A percentile compares a stretch with the other conserved stretches of the same genome.
phyloP scores from a whole-genome alignment of 169 alveolate genomes.

The Plasmodium reichenowi region DNA sequence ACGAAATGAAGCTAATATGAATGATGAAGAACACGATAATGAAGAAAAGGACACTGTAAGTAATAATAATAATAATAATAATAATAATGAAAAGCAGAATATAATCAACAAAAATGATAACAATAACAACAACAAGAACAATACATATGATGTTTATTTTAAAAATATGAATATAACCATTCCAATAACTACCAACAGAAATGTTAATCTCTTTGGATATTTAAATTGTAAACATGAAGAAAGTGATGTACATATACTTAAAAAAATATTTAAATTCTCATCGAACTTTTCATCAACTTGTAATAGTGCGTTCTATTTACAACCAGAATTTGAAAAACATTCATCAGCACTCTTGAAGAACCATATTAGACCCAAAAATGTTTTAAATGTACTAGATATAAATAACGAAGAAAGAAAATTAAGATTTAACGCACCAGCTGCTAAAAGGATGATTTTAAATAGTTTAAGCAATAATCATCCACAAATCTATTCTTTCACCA shows the following conservation, averaged over 20 bases:
- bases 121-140: background rate
- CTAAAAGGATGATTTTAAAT: constrained; percentile 66
- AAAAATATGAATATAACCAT: constrained; percentile 56
- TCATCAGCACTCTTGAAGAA: constrained; percentile 49
- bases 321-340: constrained; percentile 75
- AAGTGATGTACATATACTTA: constrained; percentile 59
- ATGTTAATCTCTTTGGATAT: constrained; percentile 54
- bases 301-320: constrained; percentile 67
- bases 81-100: background rate
- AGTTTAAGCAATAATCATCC: constrained; percentile 72
- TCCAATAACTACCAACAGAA: constrained; percentile 29
- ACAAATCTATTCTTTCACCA: constrained; percentile 43
- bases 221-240: constrained; percentile 69
- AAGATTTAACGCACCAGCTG: constrained; percentile 74
- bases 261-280: constrained; percentile 48
- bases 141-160: constrained; percentile 15
- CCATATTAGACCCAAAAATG: constrained; percentile 63
- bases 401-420: constrained; percentile 74
- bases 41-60: background rate
- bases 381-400: constrained; percentile 56
- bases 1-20: too few relatives aligned
- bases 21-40: background rate
- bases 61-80: background rate
- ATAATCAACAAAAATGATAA: background rate
- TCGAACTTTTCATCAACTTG: constrained; percentile 61